Evolutionary conservation across 78 protist species (phyloP), one percentile per base, ranked within the genome.

Genomic region (Dictyostelium firmibasis): DNA sequence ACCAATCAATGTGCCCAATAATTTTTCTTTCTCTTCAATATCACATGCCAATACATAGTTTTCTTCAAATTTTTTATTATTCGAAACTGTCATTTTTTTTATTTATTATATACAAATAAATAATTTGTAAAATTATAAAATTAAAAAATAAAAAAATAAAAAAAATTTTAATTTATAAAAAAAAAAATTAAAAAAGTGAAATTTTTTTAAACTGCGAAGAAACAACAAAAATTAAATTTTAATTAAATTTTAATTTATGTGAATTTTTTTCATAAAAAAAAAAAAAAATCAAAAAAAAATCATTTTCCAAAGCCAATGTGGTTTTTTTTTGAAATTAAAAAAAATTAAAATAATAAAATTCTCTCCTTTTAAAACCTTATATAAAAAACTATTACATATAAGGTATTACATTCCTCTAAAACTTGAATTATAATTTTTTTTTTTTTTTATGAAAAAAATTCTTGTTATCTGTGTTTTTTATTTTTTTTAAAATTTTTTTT

Each of bases 11-110:
- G 88, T 69, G 23, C 14, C 9, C 23, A 89, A 50, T 13, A 25
- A 43, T 31, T 36, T 81, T 10, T 57, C 75, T 50, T 81, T 89
- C 18, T 89, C 94, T 43, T 25, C 64, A 23, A 25, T 23, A 47
- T 78, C 84, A 70, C 60, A 20, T 8, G 94, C 25, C 16, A 89
- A 81, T 14, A 41, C 69, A 81, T 89, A 89, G n/a, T 33, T 23
- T 27, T 84, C 96, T 85, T 92, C 96, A 77, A 92, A 77, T 74
- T 62, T 74, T 16, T 77, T 70, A 83, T 84, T 25, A 18, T 31
- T 72, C 9, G 20, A 20, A n/a, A 76, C 84, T n/a, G 70, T 82
- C 43, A 27, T 81, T 14, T 13, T 70, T 25, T 69, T 23, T 77
- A 38, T 62, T 62, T 62, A 13, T 25, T 25, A n/a, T 11, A 67